Evolutionary conservation across 106 monocot genomes (phyloP), one percentile per base, ranked within the genome.

Genomic region (Phalaenopsis equestris): DNA sequence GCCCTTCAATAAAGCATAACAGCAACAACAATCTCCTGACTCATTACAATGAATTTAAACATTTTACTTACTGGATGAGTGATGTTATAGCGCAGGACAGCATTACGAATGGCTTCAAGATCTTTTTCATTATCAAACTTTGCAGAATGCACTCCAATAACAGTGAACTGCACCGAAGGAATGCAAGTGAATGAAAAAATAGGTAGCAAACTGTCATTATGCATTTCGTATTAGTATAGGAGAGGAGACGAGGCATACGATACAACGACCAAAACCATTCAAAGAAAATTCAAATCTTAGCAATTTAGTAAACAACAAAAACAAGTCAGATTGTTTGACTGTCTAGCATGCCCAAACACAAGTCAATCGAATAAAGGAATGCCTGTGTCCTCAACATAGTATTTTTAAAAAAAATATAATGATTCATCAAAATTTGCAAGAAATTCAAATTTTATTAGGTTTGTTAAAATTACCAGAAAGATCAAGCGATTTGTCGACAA

Each of bases 71-170:
- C 98, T 23, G 98, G 92, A 79, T 98, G 98, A 18, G 84, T 87
- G 56, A 98, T 83, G 81, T 94, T 94, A 85, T 98, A 92, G 30
- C 98, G 92, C 75, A 98, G 80, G 55, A 98, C 98, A 38, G 98
- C 94, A 84, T 92, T 98, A 24, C 98, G 90, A 77, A 98, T 98
- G 67, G 98, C 92, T 88, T 94, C 98, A 48, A 92, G 86, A 79
- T 98, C 98, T 78, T 93, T 98, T 83, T 98, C 98, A 83, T 98
- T 98, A 75, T 98, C 98, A 85, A 98, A 98, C 85, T 98, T 98
- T 75, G 98, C 98, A 81, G 98, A 98, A 87, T 98, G 98, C 75
- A 98, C 94, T 68, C 98, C 98, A 80, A 98, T 79, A 82, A 98
- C 91, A 72, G 86, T 88, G 76, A 98, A 92, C 98, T 98, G 88